Evolutionary conservation across 176 grass and related monocot species (phyloP), one percentile per base, ranked within the genome.

Genomic region (Oryza brachyantha): DNA sequence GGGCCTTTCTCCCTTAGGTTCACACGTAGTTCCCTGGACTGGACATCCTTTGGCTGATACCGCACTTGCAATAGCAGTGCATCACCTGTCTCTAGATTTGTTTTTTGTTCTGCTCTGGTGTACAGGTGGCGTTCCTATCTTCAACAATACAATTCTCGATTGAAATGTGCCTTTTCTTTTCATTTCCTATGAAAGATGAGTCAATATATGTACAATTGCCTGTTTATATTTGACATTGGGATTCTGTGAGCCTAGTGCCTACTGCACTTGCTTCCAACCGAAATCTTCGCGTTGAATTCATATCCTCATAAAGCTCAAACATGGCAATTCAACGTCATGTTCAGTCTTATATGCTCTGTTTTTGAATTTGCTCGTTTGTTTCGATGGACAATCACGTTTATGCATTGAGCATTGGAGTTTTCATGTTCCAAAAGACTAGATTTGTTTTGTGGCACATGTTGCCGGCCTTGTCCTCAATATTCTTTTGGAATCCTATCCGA

Each of bases 381-480:
- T 68, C 19, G 28, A 60, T 58, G 50, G 34, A 63, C 61, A 21
- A 29, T 4, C 21, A 57, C 3, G 24, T 48, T 55, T n/a, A 25
- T 79, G 36, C 42, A 72, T 69, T 29, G 63, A 35, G 31, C 21
- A 37, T 43, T 54, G 27, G 9, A 52, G 40, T 32, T 59, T 69
- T 14, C 41, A 14, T 57, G 25, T 27, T 7, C 25, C 5, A 46
- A 71, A 45, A 45, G 17, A 17, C 0, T 13, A 59, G 59, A 76
- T 81, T 72, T 85, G 58, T 31, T 59, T 70, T 70, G 65, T 48
- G 24, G 57, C 59, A 85, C 78, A 81, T 77, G 87, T 69, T 79
- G 63, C 70, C 68, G 54, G 17, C 43, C 22, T 68, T 37, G 37
- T 40, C 64, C 50, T 62, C 13, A 27, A 73, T 58, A 69, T 87